These are phyloP conservation scores for Ogataea nitratoaversa DNA, from an alignment of 805 yeast genomes.

Conservation along the genomic window DNA sequence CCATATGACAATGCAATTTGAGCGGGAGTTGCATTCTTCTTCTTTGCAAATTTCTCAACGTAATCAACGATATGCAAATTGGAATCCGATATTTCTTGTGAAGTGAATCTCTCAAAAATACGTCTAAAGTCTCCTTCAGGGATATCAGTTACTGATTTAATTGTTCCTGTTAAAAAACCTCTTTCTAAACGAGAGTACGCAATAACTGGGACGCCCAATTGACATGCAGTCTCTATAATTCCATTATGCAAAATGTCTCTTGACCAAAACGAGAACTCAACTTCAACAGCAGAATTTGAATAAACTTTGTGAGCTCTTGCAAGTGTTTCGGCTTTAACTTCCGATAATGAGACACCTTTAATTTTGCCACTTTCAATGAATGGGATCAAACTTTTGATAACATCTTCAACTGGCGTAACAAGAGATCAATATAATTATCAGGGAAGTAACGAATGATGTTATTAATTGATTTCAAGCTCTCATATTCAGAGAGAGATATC, in stretches of 20 bases:
- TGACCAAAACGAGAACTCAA: slow-evolving; percentile 73
- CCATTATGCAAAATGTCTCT: slow-evolving; percentile 62
- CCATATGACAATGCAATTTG: slow-evolving; percentile 75
- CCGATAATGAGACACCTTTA: slow-evolving; percentile 71
- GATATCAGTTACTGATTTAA: slow-evolving; percentile 43
- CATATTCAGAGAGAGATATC: too few species aligned
- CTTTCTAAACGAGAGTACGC: slow-evolving; percentile 83
- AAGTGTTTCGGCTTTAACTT: slow-evolving; percentile 61
- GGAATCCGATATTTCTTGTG: slow-evolving; percentile 45
- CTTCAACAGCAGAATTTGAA: slow-evolving; percentile 67
- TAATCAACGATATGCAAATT: slow-evolving; percentile 49
- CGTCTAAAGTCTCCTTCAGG: slow-evolving; percentile 54
- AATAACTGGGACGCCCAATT: slow-evolving; percentile 58
- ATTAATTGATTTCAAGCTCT: slow-evolving; percentile 49
- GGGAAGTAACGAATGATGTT: slow-evolving; percentile 38
- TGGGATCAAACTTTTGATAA: slow-evolving; percentile 52
- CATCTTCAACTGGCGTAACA: slow-evolving; percentile 52
- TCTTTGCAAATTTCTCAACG: slow-evolving; percentile 46
- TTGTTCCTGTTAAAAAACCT: slow-evolving; percentile 68
- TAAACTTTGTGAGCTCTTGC: slow-evolving; percentile 50
- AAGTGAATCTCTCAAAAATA: slow-evolving; percentile 51
- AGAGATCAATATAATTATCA: slow-evolving; percentile 45
- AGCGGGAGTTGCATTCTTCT: slow-evolving; percentile 46
- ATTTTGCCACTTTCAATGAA: slow-evolving; percentile 62
- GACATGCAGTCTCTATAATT: slow-evolving; percentile 52